A percentile compares a stretch with the other conserved stretches of the same genome.
Evolutionary conservation across 257 asterid genomes (phyloP).

Genomic region (Rehmannia glutinosa): DNA sequence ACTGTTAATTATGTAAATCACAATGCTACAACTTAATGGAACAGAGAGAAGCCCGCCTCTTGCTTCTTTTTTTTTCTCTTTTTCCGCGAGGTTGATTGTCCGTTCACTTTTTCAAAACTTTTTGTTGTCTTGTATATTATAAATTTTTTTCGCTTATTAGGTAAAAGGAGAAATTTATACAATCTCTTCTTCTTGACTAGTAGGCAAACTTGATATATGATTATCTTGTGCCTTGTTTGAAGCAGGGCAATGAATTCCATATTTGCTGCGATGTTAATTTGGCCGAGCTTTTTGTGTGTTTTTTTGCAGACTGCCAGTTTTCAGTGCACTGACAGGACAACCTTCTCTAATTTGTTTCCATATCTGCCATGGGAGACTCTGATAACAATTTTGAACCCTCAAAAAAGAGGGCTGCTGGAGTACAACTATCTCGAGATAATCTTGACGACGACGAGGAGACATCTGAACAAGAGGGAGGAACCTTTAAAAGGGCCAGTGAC

Average conservation of each 20-base stretch:
- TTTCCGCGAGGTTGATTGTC: background rate
- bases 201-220: background rate
- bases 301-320: background rate
- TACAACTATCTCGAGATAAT: slow-evolving; percentile 76
- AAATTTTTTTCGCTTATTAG: background rate
- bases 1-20: background rate
- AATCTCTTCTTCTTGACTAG: background rate
- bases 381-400: slow-evolving; percentile 64
- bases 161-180: background rate
- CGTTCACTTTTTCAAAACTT: background rate
- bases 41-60: too few relatives aligned
- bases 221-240: background rate
- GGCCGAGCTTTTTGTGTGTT: background rate
- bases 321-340: background rate
- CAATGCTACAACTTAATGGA: background rate
- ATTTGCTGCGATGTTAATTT: background rate
- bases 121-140: background rate
- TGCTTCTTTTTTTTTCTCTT: background rate
- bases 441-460: slow-evolving; percentile 72
- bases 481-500: slow-evolving; percentile 81
- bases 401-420: slow-evolving; percentile 87
- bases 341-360: background rate
- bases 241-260: background rate
- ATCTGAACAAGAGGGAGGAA: slow-evolving; percentile 64
- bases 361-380: slow-evolving; percentile 64